phyloP scores from a whole-genome alignment of 805 yeast species.

The Kodamaea neixiangensis region DNA sequence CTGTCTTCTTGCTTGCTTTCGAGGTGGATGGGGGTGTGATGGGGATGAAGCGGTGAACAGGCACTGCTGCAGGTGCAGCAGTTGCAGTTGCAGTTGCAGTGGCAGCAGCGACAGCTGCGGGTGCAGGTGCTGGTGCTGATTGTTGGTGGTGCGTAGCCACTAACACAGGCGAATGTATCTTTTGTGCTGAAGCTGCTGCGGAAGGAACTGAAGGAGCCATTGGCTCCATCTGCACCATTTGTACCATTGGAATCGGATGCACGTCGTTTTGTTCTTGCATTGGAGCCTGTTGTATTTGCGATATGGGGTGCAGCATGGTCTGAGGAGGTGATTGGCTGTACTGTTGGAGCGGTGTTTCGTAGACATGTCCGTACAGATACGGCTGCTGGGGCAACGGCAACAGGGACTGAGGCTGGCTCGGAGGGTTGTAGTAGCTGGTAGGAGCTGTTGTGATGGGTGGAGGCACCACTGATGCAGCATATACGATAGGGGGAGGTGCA shows the following conservation, averaged over 20 bases:
- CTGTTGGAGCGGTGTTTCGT: constrained; percentile 7
- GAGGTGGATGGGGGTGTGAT: constrained; percentile 43
- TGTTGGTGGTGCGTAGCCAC: neutral
- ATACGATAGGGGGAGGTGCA: constrained; percentile 9
- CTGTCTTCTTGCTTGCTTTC: constrained; percentile 27
- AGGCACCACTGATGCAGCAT: constrained; percentile 8
- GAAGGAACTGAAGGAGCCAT: neutral
- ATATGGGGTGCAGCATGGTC: neutral
- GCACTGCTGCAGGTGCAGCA: neutral
- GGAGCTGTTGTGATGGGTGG: constrained; percentile 7
- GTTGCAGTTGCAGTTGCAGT: neutral
- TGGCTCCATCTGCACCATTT: neutral
- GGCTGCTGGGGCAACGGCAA: neutral
- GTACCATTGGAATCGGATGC: neutral
- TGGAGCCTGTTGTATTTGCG: neutral
- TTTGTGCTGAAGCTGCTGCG: no score
- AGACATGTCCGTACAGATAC: constrained; percentile 2
- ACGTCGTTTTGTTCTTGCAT: neutral
- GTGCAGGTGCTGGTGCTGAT: neutral
- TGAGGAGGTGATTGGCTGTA: neutral
- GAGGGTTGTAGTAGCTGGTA: constrained; percentile 2
- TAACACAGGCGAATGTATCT: neutral
- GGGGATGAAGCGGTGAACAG: constrained; percentile 34
- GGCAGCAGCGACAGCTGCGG: no score
- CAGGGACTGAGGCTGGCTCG: neutral